Evolutionary conservation across 805 yeast genomes (phyloP).

Genomic region (Starmerella apicola): DNA sequence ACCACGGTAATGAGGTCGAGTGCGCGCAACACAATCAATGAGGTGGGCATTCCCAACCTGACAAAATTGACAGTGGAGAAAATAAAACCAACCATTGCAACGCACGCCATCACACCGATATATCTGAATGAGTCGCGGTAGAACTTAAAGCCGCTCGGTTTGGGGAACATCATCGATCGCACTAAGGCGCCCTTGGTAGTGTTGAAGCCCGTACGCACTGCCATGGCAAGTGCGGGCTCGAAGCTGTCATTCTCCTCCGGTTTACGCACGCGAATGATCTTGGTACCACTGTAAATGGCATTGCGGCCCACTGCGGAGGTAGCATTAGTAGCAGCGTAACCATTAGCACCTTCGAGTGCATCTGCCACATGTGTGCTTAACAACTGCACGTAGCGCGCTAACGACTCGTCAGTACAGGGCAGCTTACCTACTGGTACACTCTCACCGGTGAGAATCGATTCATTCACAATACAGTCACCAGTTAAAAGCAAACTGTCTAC

Average conservation of each 20-base stretch:
- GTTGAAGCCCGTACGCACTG: constrained; percentile 78
- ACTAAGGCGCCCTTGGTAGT: constrained; percentile 92
- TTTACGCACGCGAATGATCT: constrained; percentile 67
- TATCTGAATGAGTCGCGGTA: constrained; percentile 91
- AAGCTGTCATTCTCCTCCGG: constrained; percentile 31
- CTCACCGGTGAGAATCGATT: constrained; percentile 96
- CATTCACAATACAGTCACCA: constrained; percentile 95
- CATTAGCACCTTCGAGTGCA: constrained; percentile 26
- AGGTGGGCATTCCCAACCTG: constrained; percentile 54
- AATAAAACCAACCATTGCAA: constrained; percentile 75
- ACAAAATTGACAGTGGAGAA: constrained; percentile 76
- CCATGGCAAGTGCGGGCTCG: constrained; percentile 77
- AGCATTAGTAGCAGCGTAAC: constrained; percentile 1
- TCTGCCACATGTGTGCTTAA: not conserved
- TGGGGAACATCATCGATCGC: constrained; percentile 93
- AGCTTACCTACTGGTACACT: constrained; percentile 88
- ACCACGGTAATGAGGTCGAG: constrained; percentile 90
- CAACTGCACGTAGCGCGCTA: constrained; percentile 38
- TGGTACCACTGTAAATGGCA: constrained; percentile 79
- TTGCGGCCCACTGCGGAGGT: constrained; percentile 5
- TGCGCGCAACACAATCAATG: constrained; percentile 71
- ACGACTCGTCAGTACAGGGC: constrained; percentile 48
- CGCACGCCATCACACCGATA: constrained; percentile 82
- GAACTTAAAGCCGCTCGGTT: constrained; percentile 84
- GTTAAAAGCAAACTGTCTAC: constrained; percentile 78